phyloP scores from a whole-genome alignment of 202 grass and related monocot genomes.

The Brachypodium distachyon region DNA sequence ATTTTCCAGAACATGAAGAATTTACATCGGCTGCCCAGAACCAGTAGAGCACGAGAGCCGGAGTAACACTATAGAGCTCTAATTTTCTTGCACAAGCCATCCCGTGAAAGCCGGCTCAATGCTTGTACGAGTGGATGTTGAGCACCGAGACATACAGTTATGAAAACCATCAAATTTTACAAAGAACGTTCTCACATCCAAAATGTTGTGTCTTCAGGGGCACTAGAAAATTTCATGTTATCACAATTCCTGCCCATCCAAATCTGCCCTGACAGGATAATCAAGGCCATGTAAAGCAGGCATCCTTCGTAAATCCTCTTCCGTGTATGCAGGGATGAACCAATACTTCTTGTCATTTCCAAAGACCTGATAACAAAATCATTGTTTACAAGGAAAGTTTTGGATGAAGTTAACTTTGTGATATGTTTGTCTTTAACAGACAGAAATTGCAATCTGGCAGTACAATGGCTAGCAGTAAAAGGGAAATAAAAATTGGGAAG shows the following conservation, averaged over 20 bases:
- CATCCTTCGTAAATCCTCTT: conserved; percentile 86
- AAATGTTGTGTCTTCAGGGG: background rate
- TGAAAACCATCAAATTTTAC: background rate
- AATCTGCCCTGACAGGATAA: conserved; percentile 75
- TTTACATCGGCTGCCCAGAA: no score
- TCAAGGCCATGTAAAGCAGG: conserved; percentile 73
- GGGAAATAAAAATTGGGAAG: background rate
- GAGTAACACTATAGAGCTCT: no score
- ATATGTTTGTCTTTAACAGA: conserved; percentile 11
- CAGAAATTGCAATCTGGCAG: background rate
- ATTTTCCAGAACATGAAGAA: no score
- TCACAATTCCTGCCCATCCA: conserved; percentile 53
- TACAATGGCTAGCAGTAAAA: background rate
- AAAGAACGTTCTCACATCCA: background rate
- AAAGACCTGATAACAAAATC: conserved; percentile 63
- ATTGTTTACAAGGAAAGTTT: conserved; percentile 19
- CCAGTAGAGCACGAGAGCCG: no score
- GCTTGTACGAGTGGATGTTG: background rate
- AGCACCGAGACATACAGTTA: background rate
- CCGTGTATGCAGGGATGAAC: conserved; percentile 86
- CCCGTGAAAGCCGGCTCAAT: background rate
- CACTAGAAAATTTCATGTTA: background rate
- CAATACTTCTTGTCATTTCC: conserved; percentile 80
- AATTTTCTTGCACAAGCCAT: background rate
- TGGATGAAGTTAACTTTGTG: background rate